phyloP scores from a whole-genome alignment of 495 filamentous ascomycete genomes.

The Stereocaulon alpinum region DNA sequence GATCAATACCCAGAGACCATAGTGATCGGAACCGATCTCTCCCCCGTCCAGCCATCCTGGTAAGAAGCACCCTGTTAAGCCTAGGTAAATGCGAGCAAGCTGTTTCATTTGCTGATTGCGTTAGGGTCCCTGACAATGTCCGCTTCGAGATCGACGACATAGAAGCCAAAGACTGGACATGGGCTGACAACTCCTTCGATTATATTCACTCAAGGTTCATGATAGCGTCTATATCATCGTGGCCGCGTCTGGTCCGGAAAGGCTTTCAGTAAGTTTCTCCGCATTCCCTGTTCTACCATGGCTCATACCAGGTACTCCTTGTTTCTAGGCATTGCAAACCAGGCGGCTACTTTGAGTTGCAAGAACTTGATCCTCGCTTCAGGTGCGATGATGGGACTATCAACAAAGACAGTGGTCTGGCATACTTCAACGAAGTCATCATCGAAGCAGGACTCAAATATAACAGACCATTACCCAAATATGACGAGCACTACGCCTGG shows the following conservation, averaged over 20 bases:
- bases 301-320: background rate
- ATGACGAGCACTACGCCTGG: slow-evolving; percentile 46
- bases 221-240: slow-evolving; percentile 33
- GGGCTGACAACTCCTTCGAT: slow-evolving; percentile 37
- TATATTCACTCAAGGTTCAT: slow-evolving; percentile 39
- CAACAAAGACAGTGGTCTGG: slow-evolving; percentile 35
- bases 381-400: slow-evolving; percentile 54
- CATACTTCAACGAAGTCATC: slow-evolving; percentile 44
- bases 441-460: slow-evolving; percentile 36
- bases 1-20: slow-evolving; percentile 43
- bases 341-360: slow-evolving; percentile 56
- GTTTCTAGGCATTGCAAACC: slow-evolving; percentile 42
- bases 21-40: slow-evolving; percentile 54
- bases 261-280: slow-evolving; percentile 22
- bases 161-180: slow-evolving; percentile 42
- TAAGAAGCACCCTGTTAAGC: slow-evolving; percentile 13
- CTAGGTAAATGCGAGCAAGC: background rate
- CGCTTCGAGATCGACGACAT: slow-evolving; percentile 50
- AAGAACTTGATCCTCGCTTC: slow-evolving; percentile 49
- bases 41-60: slow-evolving; percentile 50
- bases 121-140: slow-evolving; percentile 44
- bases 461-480: slow-evolving; percentile 40
- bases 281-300: slow-evolving; percentile 17
- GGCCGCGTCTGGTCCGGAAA: slow-evolving; percentile 34
- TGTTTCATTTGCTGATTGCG: background rate